Base-by-base conservation (phyloP, 306 rosid species). In the Vicia faba region DNA sequence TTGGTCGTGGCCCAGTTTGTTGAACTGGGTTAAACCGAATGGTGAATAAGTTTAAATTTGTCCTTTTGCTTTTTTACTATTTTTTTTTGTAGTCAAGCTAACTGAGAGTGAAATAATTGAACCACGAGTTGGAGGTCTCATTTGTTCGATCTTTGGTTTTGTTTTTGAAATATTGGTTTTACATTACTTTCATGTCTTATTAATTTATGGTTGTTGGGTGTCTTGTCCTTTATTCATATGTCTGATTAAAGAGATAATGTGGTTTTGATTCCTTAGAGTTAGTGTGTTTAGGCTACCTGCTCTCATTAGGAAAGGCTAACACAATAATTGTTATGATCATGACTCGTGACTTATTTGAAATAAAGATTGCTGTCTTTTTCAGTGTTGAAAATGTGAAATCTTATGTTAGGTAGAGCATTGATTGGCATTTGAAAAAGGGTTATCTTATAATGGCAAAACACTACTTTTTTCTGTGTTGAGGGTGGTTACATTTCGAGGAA, bases 181-280 rank as follows among this genome's bases (percentile, higher is more conserved):
- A 39, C 39, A 44, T 56, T 33, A 36, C 23, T 45, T 44, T 57
- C 7, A 7, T 40, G 6, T 33, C 6, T 16, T 43, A 6, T 33
- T 51, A 11, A 9, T 51, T 59, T 61, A 4, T 51, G 29, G 36
- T 44, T 74, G 41, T 61, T 68, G 45, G 63, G 63, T 38, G 29
- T 54, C 8, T 23, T 41, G 58, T 54, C 31, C 35, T 72, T 54
- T 33, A 13, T 54, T 64, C 45, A 8, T 39, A 51, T 62, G 36
- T 72, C 28, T 12, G 28, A 29, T 13, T 25, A 55, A 23, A 44
- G 0, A 29, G 13, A 3, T n/a, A 26, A 44, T 23, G 20, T 38
- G 48, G 38, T 44, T 58, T 75, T 66, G 25, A 9, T 49, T 31
- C 26, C 16, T 11, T 1, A 11, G 62, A 19, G 49, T 2, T 44